Percentiles rank a stretch among this genome's conserved stretches.
phyloP scores from a whole-genome alignment of 2,329 filamentous ascomycete species.

The Monascus ruber region DNA sequence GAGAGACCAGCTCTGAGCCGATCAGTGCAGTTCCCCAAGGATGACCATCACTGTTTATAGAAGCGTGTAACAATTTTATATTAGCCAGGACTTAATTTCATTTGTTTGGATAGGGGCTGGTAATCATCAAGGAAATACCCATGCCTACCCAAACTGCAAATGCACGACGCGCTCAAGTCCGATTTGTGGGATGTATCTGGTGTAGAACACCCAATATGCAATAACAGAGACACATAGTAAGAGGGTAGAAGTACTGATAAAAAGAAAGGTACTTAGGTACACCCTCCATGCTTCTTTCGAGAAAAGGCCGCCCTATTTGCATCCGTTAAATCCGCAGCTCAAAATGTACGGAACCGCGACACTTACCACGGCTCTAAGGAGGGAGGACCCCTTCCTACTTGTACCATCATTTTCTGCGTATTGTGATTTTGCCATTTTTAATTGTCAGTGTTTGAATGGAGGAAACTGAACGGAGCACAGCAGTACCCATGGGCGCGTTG shows the following conservation, averaged over 20 bases:
- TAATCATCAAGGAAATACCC: background rate
- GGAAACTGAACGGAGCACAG: no score
- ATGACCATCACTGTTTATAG: slow-evolving; percentile 26
- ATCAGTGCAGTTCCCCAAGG: slow-evolving; percentile 45
- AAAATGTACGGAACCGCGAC: background rate
- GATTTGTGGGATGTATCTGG: slow-evolving; percentile 55
- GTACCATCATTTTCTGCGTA: no score
- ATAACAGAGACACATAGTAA: slow-evolving; percentile 48
- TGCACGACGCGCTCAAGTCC: slow-evolving; percentile 52
- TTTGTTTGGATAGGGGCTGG: no score
- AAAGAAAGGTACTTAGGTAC: slow-evolving; percentile 50
- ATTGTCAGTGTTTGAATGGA: no score
- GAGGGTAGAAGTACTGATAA: slow-evolving; percentile 40
- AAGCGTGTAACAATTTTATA: background rate
- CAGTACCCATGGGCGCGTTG: no score
- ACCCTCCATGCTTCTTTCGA: slow-evolving; percentile 53
- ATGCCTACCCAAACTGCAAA: slow-evolving; percentile 51
- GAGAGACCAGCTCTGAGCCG: slow-evolving; percentile 47
- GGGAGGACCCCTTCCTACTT: background rate
- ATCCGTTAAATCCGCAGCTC: slow-evolving; percentile 5
- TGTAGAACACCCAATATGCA: slow-evolving; percentile 58
- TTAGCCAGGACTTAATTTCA: background rate
- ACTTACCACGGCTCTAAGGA: slow-evolving; percentile 9
- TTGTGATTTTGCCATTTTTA: no score
- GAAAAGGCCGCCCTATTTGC: slow-evolving; percentile 40